Conservation (phyloP, 2,329 filamentous ascomycete genomes). For the Torrubiellomyces zombiae region DNA sequence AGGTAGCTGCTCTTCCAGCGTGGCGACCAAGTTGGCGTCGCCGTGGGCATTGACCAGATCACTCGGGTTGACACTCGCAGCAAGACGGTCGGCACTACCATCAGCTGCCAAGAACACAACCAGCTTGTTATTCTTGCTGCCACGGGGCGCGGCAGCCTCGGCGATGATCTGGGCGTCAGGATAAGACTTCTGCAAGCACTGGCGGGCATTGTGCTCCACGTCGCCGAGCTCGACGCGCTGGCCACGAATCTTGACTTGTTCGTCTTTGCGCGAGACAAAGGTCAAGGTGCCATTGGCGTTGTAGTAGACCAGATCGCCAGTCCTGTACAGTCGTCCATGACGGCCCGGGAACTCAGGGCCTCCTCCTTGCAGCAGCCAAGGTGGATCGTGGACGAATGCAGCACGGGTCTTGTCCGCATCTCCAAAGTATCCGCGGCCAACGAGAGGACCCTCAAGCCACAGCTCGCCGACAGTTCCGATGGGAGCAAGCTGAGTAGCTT, state of each 20-base stretch:
- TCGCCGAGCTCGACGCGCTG: conserved; percentile 27
- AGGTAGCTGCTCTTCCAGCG: too few species aligned
- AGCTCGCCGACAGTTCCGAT: conserved; percentile 8
- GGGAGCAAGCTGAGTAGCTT: conserved; percentile 1
- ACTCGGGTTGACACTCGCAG: too few species aligned
- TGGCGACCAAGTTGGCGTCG: too few species aligned
- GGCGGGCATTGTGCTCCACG: conserved; percentile 4
- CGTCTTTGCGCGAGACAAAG: conserved; percentile 31
- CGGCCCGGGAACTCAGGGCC: neutral
- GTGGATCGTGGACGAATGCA: conserved; percentile 3
- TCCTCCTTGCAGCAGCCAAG: conserved; percentile 6
- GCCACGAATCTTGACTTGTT: conserved; percentile 36
- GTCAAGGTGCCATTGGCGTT: conserved; percentile 16
- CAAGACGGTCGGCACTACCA: too few species aligned
- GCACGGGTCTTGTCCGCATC: conserved; percentile 4
- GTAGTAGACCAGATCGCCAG: conserved; percentile 7
- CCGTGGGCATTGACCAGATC: too few species aligned
- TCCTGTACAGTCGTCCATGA: conserved; percentile 8
- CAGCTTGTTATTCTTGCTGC: too few species aligned
- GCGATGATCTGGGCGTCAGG: too few species aligned
- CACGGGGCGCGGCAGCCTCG: too few species aligned
- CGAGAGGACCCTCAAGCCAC: conserved; percentile 6
- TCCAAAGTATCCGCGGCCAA: conserved; percentile 6
- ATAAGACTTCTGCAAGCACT: too few species aligned
- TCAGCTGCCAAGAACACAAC: too few species aligned